Evolutionary conservation across 352 stramenopile genomes (phyloP), one percentile per base, ranked within the genome.

Genomic region (Phytopythium oedochilum): DNA sequence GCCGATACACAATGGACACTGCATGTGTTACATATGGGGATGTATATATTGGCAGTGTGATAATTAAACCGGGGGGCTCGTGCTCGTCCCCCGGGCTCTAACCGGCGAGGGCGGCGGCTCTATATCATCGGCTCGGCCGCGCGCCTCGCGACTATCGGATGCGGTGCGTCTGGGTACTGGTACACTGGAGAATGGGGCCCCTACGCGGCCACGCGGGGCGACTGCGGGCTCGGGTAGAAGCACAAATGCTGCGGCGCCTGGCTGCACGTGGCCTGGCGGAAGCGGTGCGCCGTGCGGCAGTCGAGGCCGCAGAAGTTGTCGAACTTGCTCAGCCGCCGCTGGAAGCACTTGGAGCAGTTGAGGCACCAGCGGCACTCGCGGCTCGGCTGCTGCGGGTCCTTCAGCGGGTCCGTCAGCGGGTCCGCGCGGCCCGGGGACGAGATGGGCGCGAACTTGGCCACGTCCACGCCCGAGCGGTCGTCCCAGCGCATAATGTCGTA

Each of bases 271-370:
- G 48, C 10, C 53, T 85, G 11, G 70, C 75, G 20, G 59, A 63
- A 29, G 75, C 78, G 44, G 23, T 53, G 35, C 46, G 63, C 25
- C 59, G 63, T 29, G 48, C 25, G n/a, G 66, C 66, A 40, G 70
- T 71, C 50, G 55, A 74, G 68, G 0, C 76, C 81, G 56, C 81
- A 92, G 55, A 87, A 92, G 35, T 76, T 60, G 40, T 92, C 81
- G 46, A 66, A 92, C 52, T 68, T 78, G 44, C 81, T 92, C 36
- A 88, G 63, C 1, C 71, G 71, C 17, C 77, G 74, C 57, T 86
- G 78, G 57, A 82, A 92, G 56, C 76, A 85, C 66, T 89, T 92
- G 68, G 66, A 74, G 60, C 81, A 92, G 62, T 92, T 92, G 22
- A 68, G 71, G 59, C 81, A 92, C 78, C 78, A 88, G 26, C 81